Conservation (phyloP, 352 stramenopile genomes). For the Pythium insidiosum region DNA sequence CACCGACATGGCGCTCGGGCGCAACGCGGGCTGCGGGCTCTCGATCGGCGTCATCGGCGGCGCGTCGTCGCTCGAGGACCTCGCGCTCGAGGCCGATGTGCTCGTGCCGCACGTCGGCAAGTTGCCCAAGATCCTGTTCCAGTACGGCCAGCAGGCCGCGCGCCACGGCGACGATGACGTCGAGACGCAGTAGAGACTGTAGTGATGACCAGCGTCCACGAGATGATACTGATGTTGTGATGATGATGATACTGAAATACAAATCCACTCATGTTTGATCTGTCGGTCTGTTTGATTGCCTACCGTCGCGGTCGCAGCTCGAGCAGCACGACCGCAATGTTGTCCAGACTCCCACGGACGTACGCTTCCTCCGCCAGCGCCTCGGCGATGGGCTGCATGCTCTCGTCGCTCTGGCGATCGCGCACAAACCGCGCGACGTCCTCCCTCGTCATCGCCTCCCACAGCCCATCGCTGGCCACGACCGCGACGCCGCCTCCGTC, state of each 20-base stretch:
- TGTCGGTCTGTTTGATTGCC: background rate
- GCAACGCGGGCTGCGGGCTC: constrained; percentile 66
- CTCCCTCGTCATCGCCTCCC: constrained; percentile 53
- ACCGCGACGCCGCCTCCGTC: constrained; percentile 15
- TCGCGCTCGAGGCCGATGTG: constrained; percentile 76
- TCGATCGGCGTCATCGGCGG: constrained; percentile 74
- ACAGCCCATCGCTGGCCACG: constrained; percentile 70
- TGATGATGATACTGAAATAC: too few species aligned
- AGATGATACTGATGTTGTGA: too few species aligned
- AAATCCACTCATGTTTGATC: too few species aligned
- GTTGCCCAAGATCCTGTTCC: constrained; percentile 74
- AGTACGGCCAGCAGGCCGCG: constrained; percentile 71
- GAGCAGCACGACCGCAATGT: constrained; percentile 84
- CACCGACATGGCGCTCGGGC: constrained; percentile 78
- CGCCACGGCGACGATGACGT: constrained; percentile 32
- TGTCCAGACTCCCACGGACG: constrained; percentile 92
- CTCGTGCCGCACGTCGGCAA: constrained; percentile 75
- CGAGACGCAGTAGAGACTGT: background rate
- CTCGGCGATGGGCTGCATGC: constrained; percentile 35
- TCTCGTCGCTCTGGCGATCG: constrained; percentile 5
- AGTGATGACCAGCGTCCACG: background rate
- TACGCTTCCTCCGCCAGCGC: constrained; percentile 88
- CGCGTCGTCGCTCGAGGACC: constrained; percentile 71
- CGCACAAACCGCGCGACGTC: constrained; percentile 44
- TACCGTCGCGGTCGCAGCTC: constrained; percentile 6